Evolutionary conservation across 176 grass and related monocot species (phyloP).

Genomic region (Avena sativa): DNA sequence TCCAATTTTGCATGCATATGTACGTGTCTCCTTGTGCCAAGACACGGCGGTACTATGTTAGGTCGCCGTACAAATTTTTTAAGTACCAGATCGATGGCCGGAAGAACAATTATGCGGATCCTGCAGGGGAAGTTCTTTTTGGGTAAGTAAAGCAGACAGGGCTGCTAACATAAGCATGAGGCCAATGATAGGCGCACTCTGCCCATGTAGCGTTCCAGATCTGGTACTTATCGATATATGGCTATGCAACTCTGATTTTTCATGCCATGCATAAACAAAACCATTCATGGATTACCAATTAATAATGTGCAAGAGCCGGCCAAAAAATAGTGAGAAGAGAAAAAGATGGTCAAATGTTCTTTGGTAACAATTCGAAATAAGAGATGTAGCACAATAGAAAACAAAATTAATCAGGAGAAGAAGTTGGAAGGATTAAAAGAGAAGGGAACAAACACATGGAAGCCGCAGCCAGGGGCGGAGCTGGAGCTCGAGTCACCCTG

Average conservation of each 20-base stretch:
- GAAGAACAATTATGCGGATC: conserved; percentile 19
- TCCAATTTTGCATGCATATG: conserved; percentile 40
- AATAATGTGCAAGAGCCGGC: too few species aligned
- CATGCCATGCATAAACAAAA: too few species aligned
- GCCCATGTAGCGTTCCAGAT: background rate
- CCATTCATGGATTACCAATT: too few species aligned
- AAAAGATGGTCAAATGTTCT: background rate
- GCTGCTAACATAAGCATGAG: background rate
- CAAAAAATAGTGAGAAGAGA: too few species aligned
- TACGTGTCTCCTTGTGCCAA: conserved; percentile 28
- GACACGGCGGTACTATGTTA: conserved; percentile 2
- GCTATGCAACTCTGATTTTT: too few species aligned
- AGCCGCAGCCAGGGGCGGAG: background rate
- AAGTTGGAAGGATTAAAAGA: background rate
- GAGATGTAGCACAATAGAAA: background rate
- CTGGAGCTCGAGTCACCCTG: too few species aligned
- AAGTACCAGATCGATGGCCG: background rate
- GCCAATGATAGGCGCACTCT: background rate
- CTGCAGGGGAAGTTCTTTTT: background rate
- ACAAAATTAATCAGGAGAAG: background rate
- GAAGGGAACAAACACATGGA: conserved; percentile 11
- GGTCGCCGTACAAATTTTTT: background rate
- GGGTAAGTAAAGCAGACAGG: background rate
- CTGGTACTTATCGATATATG: background rate
- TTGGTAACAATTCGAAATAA: background rate